Conservation (phyloP, 2,329 filamentous ascomycete genomes). For the Raffaelea ambrosiae region DNA sequence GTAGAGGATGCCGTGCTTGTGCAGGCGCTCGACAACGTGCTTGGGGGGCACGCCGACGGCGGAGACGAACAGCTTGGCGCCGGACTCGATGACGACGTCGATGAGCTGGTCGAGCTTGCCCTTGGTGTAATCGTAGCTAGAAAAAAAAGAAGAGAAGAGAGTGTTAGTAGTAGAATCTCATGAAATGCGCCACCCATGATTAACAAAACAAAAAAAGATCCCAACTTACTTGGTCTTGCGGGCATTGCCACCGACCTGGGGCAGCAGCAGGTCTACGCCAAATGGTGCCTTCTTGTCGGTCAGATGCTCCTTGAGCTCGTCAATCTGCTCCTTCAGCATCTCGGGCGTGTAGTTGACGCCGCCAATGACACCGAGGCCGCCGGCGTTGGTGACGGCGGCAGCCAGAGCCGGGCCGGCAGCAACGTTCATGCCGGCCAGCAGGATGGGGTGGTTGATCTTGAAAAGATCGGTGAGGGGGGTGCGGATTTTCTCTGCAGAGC, state of each 20-base stretch:
- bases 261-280: conserved; percentile 85
- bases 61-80: conserved; percentile 89
- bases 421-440: conserved; percentile 98
- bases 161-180: not conserved
- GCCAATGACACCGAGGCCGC: conserved; percentile 92
- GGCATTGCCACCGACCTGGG: conserved; percentile 88
- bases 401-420: conserved; percentile 94
- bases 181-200: not conserved
- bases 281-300: conserved; percentile 90
- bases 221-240: conserved; percentile 75
- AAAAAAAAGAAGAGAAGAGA: too few species aligned
- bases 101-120: conserved; percentile 89
- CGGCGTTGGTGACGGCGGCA: conserved; percentile 93
- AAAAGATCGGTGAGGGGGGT: conserved; percentile 92
- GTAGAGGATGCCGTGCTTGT: conserved; percentile 80
- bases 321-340: conserved; percentile 92
- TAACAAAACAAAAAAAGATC: conserved; percentile 11
- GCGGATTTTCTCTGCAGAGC: conserved; percentile 68
- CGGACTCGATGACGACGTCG: conserved; percentile 86
- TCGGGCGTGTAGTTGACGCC: conserved; percentile 94
- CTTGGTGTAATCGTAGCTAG: conserved; percentile 98
- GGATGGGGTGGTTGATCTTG: conserved; percentile 92
- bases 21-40: conserved; percentile 79
- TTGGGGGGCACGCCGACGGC: conserved; percentile 91
- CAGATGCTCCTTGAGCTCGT: conserved; percentile 83